Percentiles rank a stretch among this genome's conserved stretches.
Evolutionary conservation across 805 yeast genomes (phyloP).

Genomic region (Maudiozyma saulgeensis): DNA sequence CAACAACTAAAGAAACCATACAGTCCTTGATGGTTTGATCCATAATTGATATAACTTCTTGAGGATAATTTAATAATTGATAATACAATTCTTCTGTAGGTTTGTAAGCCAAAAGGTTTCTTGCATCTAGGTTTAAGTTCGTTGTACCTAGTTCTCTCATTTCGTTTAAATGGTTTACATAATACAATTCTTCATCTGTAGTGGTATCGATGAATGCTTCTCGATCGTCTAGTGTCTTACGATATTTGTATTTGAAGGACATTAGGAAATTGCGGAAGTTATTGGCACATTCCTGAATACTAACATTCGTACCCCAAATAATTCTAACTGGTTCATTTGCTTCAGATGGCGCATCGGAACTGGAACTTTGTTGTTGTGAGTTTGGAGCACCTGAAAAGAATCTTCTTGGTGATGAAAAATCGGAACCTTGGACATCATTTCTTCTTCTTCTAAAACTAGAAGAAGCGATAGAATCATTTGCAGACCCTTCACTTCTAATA

Average conservation of each 20-base stretch:
- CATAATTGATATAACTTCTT: conserved; percentile 95
- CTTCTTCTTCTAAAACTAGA: conserved; percentile 50
- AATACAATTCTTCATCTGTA: conserved; percentile 64
- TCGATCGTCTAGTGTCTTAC: conserved; percentile 39
- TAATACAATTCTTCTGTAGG: conserved; percentile 70
- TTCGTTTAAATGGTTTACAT: conserved; percentile 60
- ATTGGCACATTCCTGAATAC: conserved; percentile 77
- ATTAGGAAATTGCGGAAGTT: conserved; percentile 74
- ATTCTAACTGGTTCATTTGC: conserved; percentile 74
- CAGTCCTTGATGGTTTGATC: conserved; percentile 91
- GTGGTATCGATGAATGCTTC: conserved; percentile 32
- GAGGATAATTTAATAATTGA: conserved; percentile 87
- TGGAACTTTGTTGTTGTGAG: conserved; percentile 13
- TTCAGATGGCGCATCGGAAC: conserved; percentile 26
- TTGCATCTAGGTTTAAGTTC: conserved; percentile 76
- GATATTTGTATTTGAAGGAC: conserved; percentile 70
- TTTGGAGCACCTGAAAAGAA: conserved; percentile 27
- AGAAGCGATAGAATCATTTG: conserved; percentile 29
- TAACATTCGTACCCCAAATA: conserved; percentile 97
- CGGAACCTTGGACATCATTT: conserved; percentile 71
- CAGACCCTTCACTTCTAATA: conserved; percentile 36
- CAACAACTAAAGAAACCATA: conserved; percentile 63
- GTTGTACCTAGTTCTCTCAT: conserved; percentile 75
- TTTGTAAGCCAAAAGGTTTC: conserved; percentile 66
- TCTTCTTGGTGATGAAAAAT: conserved; percentile 66